Base-by-base conservation (phyloP, 2,329 filamentous ascomycete species). In the Sclerotinia glacialis region DNA sequence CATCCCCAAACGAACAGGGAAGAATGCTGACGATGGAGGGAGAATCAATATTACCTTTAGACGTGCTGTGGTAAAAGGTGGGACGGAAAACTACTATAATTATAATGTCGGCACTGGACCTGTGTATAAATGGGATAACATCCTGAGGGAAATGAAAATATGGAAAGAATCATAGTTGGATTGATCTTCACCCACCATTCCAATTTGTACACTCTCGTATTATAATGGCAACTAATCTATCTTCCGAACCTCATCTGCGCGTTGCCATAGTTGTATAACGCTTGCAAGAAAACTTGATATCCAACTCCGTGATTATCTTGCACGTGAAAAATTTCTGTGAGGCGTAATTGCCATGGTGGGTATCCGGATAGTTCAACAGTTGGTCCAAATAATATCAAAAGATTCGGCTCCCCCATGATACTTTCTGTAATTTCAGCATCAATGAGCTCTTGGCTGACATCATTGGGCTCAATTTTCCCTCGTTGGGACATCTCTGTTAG, bases 401-500 rank as follows among this genome's bases (percentile, higher is more conserved):
- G 82, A 76, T 98, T 93, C 2, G 95, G 95, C 78, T 99, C 94
- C 12, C 86, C 83, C 84, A 96, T 95, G 68, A 96, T 88, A 62
- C 84, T 86, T 75, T 89, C 86, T 18, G 81, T 90, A 61, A 99
- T 84, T 78, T 99, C 95, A 5, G 92, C 90, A 75, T 98, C 93
- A 63, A 99, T 88, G 61, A 99, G 81, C 69, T 97, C 92, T 61
- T 85, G 83, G 66, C 88, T 93, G 74, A 99, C 93, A 76, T 99
- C 93, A 42, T 86, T 83, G 0, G 91, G 85, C 2, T 86, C 86
- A 18, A 99, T 83, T 78, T 97, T 97, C 67, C 88, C 88, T 72
- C 89, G 88, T 78, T 98, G 95, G 8, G 92, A 91, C 95, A 99
- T 98, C 76, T 97, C 92, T 7, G 94, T 87, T 28, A 99, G 83